Evolutionary conservation across 768 basidiomycete species (phyloP), one percentile per base, ranked within the genome.

Genomic region (Inosperma sp.): DNA sequence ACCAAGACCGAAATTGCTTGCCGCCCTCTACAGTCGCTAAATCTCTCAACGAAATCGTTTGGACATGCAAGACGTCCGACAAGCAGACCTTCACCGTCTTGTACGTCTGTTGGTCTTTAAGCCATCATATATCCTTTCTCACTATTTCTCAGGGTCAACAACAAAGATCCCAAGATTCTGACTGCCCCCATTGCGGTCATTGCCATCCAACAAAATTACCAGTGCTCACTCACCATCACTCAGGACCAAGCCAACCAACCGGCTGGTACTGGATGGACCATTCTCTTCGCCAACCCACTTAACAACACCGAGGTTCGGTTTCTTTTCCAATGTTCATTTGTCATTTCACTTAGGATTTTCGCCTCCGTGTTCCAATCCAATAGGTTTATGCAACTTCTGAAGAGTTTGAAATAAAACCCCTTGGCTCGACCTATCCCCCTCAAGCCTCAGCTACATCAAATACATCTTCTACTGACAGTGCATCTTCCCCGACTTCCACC

Each of bases 321-420:
- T 36, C 19, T 29, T 14, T 27, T 42, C 5, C 23, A n/a, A 41
- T 48, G n/a, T 4, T 19, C 12, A 31, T 25, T 35, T 34, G 8
- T 29, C 8, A 23, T 33, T 30, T 33, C 29, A 39, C 34, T 29
- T 31, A 33, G 17, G 25, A 36, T 39, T 21, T 22, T 9, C 14
- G 14, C 21, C 13, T 16, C n/a, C n/a, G n/a, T n/a, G n/a, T n/a
- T n/a, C n/a, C n/a, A n/a, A n/a, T n/a, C n/a, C n/a, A n/a, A 29
- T 55, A 88, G 82, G 51, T 88, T 48, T 86, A 73, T 53, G 81
- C 82, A 10, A 59, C 64, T 30, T 79, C 83, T 22, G 40, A 73
- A 49, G 62, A 67, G 4, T 89, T 89, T 64, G 78, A 81, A 62
- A 74, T 89, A 65, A 79, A 82, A 62, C 61, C 82, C 5, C 53